These are phyloP conservation scores for Dryas alaskensis DNA, from an alignment of 306 rosid genomes.

Conservation along the genomic window DNA sequence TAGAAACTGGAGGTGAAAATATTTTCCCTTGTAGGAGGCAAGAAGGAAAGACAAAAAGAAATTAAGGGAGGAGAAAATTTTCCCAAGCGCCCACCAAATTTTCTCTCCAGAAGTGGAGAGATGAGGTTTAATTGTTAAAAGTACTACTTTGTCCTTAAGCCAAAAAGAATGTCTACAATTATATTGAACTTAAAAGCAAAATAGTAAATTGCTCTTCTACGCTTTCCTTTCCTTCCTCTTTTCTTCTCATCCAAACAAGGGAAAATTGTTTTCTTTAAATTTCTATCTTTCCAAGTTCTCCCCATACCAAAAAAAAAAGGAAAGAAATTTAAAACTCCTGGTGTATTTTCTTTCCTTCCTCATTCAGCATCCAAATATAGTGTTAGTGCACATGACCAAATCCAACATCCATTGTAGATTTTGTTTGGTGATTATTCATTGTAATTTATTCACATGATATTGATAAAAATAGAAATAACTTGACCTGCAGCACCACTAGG, in stretches of 20 bases:
- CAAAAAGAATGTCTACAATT: neutral
- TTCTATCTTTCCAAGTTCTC: neutral
- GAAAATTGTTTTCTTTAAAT: neutral
- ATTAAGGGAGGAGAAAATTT: neutral
- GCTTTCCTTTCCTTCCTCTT: neutral
- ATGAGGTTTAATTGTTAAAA: conserved; percentile 1
- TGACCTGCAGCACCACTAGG: conserved; percentile 92
- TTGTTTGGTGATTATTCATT: conserved; percentile 2
- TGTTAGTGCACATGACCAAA: neutral
- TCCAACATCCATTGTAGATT: neutral
- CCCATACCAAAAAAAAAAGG: neutral
- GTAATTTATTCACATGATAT: neutral
- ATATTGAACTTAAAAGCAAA: neutral
- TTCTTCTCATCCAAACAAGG: neutral
- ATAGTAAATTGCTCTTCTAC: neutral
- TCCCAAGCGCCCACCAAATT: neutral
- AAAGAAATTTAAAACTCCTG: neutral
- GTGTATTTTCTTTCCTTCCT: neutral
- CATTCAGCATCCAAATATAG: neutral
- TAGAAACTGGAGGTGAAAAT: neutral
- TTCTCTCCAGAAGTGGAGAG: neutral
- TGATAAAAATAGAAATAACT: conserved; percentile 30
- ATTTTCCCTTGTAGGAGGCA: conserved; percentile 1
- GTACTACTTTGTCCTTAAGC: neutral
- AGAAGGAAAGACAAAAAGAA: neutral